Conservation (phyloP, 2,329 filamentous ascomycete genomes). For the Endocalyx cinctus region DNA sequence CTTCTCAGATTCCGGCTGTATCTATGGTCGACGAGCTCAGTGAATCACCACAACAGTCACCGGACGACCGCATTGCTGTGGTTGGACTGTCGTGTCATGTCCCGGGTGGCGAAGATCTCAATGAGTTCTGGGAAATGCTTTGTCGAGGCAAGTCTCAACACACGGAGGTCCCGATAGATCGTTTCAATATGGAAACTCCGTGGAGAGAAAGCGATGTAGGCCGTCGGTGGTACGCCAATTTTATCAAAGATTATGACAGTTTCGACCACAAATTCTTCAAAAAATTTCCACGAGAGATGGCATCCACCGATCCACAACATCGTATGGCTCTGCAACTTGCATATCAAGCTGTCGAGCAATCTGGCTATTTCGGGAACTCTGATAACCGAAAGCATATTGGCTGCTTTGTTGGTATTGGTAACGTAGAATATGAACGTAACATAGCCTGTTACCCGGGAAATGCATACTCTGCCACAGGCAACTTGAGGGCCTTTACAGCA, state of each 20-base stretch:
- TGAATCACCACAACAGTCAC: constrained; percentile 2
- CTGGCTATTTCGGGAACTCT: constrained; percentile 17
- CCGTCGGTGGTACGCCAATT: constrained; percentile 22
- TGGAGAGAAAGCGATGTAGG: constrained; percentile 12
- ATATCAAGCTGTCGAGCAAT: constrained; percentile 23
- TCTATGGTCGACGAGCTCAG: no score
- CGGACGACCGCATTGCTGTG: constrained; percentile 26
- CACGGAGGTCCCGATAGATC: constrained; percentile 14
- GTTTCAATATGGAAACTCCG: no score
- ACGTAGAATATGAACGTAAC: constrained; percentile 37
- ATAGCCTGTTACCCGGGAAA: constrained; percentile 29
- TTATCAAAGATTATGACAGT: constrained; percentile 17
- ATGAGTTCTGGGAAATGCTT: constrained; percentile 30
- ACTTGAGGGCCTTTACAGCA: constrained; percentile 14
- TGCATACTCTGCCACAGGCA: constrained; percentile 29
- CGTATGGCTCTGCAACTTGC: constrained; percentile 13
- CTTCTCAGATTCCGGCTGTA: no score
- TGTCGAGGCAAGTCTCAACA: constrained; percentile 26
- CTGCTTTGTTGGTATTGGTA: constrained; percentile 31
- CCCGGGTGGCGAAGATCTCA: constrained; percentile 28
- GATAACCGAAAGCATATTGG: constrained; percentile 22
- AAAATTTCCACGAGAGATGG: constrained; percentile 13
- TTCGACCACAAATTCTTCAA: constrained; percentile 25
- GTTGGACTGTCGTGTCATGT: constrained; percentile 32
- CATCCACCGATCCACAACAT: constrained; percentile 14